Evolutionary conservation across 768 basidiomycete genomes (phyloP).

Genomic region (Punctularia strigosozonata): DNA sequence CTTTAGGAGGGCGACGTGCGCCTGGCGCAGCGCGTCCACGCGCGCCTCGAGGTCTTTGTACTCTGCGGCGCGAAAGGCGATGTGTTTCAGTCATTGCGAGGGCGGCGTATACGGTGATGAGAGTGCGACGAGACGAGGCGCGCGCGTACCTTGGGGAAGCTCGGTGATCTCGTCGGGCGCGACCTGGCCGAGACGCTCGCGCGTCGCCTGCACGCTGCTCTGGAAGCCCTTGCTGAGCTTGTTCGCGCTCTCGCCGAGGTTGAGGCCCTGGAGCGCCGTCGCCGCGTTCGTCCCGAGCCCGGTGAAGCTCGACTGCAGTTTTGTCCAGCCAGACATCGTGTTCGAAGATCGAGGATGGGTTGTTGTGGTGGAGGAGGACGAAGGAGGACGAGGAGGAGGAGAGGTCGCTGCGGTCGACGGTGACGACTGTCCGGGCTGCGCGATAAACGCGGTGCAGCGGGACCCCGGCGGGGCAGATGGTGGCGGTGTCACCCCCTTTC

Average conservation of each 20-base stretch:
- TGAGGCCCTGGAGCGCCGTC: no score
- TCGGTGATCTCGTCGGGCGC: constrained; percentile 92
- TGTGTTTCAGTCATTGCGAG: no score
- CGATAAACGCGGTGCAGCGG: no score
- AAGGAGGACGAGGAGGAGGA: not conserved
- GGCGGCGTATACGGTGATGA: no score
- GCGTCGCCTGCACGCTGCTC: constrained; percentile 76
- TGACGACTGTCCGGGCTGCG: not conserved
- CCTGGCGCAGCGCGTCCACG: constrained; percentile 80
- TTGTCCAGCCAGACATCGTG: constrained; percentile 48
- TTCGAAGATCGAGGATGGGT: not conserved
- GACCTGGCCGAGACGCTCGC: constrained; percentile 81
- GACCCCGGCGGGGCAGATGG: no score
- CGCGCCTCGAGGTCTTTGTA: constrained; percentile 93
- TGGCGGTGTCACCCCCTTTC: no score
- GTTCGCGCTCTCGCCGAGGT: constrained; percentile 64
- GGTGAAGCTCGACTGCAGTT: constrained; percentile 49
- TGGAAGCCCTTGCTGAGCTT: constrained; percentile 73
- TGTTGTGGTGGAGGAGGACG: not conserved
- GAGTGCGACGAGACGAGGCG: constrained; percentile 2
- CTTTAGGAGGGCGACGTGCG: constrained; percentile 74
- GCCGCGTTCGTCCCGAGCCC: no score
- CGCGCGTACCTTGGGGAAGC: constrained; percentile 59
- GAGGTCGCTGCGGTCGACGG: not conserved
- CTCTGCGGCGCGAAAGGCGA: constrained; percentile 34